A percentile compares a stretch with the other conserved stretches of the same genome.
Conservation (phyloP, 768 basidiomycete genomes). For the Pulveroboletus sp. region DNA sequence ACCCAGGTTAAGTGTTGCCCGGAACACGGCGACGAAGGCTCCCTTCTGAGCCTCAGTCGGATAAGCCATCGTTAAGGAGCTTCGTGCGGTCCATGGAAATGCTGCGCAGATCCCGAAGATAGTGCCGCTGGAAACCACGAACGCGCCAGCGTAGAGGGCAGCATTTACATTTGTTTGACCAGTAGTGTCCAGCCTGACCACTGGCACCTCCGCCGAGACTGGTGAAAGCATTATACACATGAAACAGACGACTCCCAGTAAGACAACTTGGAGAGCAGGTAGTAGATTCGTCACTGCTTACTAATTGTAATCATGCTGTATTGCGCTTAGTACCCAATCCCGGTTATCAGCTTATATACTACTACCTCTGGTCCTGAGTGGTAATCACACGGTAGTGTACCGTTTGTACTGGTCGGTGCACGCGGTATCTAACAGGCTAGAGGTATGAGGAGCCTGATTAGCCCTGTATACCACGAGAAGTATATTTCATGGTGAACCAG, state of each 20-base stretch:
- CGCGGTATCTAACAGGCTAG: no score
- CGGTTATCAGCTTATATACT: no score
- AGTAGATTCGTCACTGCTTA: constrained; percentile 54
- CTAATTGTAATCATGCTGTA: constrained; percentile 49
- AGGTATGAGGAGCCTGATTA: no score
- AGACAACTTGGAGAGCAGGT: constrained; percentile 37
- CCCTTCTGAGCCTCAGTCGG: constrained; percentile 59
- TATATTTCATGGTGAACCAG: no score
- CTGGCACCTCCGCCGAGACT: constrained; percentile 79
- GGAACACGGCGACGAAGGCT: constrained; percentile 48
- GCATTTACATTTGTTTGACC: constrained; percentile 69
- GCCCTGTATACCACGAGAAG: no score
- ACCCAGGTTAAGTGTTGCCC: constrained; percentile 77
- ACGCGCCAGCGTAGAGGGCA: constrained; percentile 55
- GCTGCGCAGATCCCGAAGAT: constrained; percentile 52
- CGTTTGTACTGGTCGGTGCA: no score
- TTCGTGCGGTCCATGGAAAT: constrained; percentile 53
- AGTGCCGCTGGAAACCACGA: constrained; percentile 48
- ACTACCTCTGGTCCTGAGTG: no score
- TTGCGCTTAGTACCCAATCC: no score
- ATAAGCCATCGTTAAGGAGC: constrained; percentile 54
- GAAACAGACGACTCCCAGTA: constrained; percentile 66
- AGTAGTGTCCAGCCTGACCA: constrained; percentile 49
- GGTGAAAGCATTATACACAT: constrained; percentile 75
- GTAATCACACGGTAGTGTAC: no score